phyloP scores from a whole-genome alignment of 2,329 filamentous ascomycete genomes.

The Nectriaceae sp. region DNA sequence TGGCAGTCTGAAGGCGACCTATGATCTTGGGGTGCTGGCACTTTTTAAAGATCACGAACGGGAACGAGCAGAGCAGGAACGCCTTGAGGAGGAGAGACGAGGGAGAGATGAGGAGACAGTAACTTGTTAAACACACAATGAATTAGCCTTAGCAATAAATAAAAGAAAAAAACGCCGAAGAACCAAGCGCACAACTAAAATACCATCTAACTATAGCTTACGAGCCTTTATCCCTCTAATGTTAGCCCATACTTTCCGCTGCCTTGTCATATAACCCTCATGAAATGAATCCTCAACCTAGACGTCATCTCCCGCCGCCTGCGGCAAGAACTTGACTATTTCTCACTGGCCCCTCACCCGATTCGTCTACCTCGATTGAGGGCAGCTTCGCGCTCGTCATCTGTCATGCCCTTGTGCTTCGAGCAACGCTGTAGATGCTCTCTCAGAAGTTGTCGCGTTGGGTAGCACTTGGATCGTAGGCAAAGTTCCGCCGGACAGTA shows the following conservation, averaged over 20 bases:
- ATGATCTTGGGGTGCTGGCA: conserved; percentile 59
- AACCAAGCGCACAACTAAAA: too few relatives aligned
- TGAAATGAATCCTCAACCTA: too few relatives aligned
- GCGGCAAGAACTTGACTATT: too few relatives aligned
- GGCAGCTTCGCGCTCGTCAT: not conserved
- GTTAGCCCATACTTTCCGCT: too few relatives aligned
- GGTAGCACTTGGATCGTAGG: not conserved
- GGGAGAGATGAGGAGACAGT: not conserved
- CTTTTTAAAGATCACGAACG: conserved; percentile 23
- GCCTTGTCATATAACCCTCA: too few relatives aligned
- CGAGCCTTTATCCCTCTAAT: too few relatives aligned
- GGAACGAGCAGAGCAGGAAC: conserved; percentile 1
- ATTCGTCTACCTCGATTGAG: not conserved
- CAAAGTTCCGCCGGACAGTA: not conserved
- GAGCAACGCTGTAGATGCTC: not conserved
- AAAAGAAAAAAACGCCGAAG: too few relatives aligned
- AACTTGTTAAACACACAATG: not conserved
- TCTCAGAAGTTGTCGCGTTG: not conserved
- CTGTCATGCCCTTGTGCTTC: not conserved
- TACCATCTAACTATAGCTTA: too few relatives aligned
- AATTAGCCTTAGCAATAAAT: too few relatives aligned
- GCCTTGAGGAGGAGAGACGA: conserved; percentile 2
- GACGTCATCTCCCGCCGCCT: too few relatives aligned
- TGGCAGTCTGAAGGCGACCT: conserved; percentile 61
- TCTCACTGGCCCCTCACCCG: too few relatives aligned